Evolutionary conservation across 768 basidiomycete species (phyloP), one percentile per base, ranked within the genome.

Genomic region (Pleurotus giganteus): DNA sequence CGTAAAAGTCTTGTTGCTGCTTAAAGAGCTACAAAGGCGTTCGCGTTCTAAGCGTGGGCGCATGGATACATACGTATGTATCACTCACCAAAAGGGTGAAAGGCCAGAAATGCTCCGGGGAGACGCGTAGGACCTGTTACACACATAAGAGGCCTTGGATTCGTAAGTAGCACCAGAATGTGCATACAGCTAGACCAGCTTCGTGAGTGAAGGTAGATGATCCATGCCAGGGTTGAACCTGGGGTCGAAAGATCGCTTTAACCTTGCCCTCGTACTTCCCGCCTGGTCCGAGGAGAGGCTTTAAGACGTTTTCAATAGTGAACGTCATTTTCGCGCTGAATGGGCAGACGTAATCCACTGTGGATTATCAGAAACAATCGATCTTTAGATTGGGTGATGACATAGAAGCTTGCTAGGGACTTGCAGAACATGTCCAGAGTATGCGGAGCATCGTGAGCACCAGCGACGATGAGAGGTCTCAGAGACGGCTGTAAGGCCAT

Each of bases 331-430:
- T 37, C 76, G 77, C 45, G 86, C 87, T 90, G 77, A 75, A 93
- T 1, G 91, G 91, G 61, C 91, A 94, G 61, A 91, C 89, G 67
- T 89, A 92, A 69, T 93, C 92, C 72, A 92, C 89, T 91, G n/a
- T n/a, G n/a, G n/a, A n/a, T n/a, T n/a, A 59, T 27, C 13, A 34
- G 31, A 32, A 32, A 6, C 13, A 32, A 32, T 6, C 31, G 31
- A 32, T 32, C 31, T 32, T 32, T 32, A 6, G 7, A 32, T 6
- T 32, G 31, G 31, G 39, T 12, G 51, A 27, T 13, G 39, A 0
- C 29, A 17, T 13, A 56, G 8, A 32, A 12, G 28, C 21, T 17
- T 9, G 21, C 43, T 39, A 4, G 2, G 15, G 19, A 66, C 88
- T 63, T 63, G 88, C 89, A 67, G 69, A 90, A 93, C 55, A 92